Percentiles rank a stretch among this genome's conserved stretches.
phyloP scores from a whole-genome alignment of 2,329 filamentous ascomycete genomes.

The Aspergillus sp. region DNA sequence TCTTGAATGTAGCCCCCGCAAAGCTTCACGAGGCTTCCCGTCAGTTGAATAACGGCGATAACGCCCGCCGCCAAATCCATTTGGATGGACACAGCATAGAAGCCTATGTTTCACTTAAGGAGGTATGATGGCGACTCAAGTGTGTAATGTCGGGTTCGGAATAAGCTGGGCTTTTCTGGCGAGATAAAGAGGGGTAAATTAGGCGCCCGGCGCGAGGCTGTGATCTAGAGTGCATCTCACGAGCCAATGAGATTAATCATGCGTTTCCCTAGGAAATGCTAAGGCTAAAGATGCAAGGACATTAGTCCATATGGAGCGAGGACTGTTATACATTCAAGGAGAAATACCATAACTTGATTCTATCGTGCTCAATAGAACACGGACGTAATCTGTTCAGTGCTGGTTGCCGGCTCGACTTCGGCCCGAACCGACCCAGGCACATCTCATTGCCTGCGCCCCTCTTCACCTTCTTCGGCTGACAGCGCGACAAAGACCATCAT shows the following conservation, averaged over 20 bases:
- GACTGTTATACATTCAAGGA: constrained; percentile 1
- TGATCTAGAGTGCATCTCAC: too few relatives aligned
- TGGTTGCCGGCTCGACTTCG: too few relatives aligned
- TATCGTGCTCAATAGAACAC: constrained; percentile 1
- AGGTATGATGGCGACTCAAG: constrained; percentile 3
- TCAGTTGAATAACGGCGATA: constrained; percentile 15
- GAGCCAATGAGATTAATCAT: constrained; percentile 3
- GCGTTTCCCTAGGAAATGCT: neutral
- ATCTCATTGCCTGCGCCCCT: constrained; percentile 2
- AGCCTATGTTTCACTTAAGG: constrained; percentile 3
- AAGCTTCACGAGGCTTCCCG: constrained; percentile 10
- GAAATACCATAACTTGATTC: constrained; percentile 1
- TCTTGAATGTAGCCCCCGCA: constrained; percentile 14
- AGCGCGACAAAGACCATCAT: neutral
- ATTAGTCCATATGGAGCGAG: constrained; percentile 2
- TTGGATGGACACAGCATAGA: constrained; percentile 4
- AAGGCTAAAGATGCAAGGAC: neutral
- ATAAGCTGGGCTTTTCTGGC: constrained; percentile 4
- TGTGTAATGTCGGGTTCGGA: constrained; percentile 3
- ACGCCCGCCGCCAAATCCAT: constrained; percentile 11
- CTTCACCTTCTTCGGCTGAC: neutral
- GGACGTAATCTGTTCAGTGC: neutral
- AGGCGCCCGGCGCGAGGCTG: constrained; percentile 1
- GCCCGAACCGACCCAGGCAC: constrained; percentile 7
- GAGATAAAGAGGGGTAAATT: constrained; percentile 7